phyloP scores from a whole-genome alignment of 208 protist genomes.

The Crithidia sp. region DNA sequence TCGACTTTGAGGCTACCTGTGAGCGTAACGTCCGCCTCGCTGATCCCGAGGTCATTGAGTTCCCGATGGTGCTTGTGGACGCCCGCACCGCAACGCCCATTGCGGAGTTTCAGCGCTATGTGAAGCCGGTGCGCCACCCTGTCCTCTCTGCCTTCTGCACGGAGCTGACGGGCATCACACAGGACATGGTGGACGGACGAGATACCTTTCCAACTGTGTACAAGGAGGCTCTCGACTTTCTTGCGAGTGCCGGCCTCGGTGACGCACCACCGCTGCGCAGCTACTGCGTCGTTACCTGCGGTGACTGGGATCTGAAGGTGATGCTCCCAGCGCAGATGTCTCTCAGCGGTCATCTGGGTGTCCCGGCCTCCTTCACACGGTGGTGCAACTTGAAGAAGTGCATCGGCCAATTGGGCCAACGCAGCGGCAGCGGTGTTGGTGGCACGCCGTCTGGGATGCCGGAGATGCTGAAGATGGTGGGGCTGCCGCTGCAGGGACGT shows the following conservation, averaged over 20 bases:
- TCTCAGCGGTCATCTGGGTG: constrained; percentile 28
- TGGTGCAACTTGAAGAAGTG: constrained; percentile 94
- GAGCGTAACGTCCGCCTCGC: constrained; percentile 42
- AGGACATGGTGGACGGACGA: constrained; percentile 58
- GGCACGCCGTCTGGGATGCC: constrained; percentile 39
- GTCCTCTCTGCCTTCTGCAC: constrained; percentile 86
- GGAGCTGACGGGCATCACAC: constrained; percentile 87
- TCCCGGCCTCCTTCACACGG: constrained; percentile 37
- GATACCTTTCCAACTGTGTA: constrained; percentile 71
- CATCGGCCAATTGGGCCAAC: constrained; percentile 43
- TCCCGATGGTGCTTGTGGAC: constrained; percentile 88
- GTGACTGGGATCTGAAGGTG: constrained; percentile 93
- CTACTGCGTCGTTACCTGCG: constrained; percentile 93
- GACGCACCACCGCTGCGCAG: constrained; percentile 51
- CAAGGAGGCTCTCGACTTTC: constrained; percentile 61
- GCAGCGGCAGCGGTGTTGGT: background rate
- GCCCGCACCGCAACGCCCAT: constrained; percentile 39
- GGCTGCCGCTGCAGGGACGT: constrained; percentile 69
- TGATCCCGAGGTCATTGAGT: constrained; percentile 87
- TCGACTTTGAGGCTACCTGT: constrained; percentile 97
- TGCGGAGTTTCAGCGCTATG: constrained; percentile 90
- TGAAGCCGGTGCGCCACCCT: constrained; percentile 66
- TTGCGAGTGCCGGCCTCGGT: constrained; percentile 48
- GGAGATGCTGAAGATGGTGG: constrained; percentile 71
- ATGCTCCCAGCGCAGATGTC: constrained; percentile 81